phyloP scores from a whole-genome alignment of 2,329 filamentous ascomycete species.

The Diaporthe destruens region DNA sequence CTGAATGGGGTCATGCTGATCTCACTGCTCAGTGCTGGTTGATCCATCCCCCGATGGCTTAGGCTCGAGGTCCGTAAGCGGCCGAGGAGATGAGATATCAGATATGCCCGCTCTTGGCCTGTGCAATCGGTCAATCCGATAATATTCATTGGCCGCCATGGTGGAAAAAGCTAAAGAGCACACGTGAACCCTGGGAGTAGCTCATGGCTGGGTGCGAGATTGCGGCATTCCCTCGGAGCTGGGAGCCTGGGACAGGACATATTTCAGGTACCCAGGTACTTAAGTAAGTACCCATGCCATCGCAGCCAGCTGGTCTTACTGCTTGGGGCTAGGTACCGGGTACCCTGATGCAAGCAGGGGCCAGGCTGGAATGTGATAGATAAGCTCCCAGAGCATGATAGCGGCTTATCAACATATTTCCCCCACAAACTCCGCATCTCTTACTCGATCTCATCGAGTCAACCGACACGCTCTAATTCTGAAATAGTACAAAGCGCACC shows the following conservation, averaged over 20 bases:
- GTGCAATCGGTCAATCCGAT: constrained; percentile 21
- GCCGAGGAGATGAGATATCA: constrained; percentile 30
- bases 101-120: constrained; percentile 27
- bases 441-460: constrained; percentile 64
- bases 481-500: background rate
- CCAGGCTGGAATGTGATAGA: constrained; percentile 6
- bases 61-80: constrained; percentile 4
- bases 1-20: background rate
- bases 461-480: constrained; percentile 43
- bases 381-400: constrained; percentile 36
- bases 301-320: too few species aligned
- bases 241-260: background rate
- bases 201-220: constrained; percentile 9
- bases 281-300: background rate
- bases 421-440: constrained; percentile 42
- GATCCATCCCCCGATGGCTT: constrained; percentile 22
- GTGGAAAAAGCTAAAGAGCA: constrained; percentile 25
- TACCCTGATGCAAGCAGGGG: background rate
- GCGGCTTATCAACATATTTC: constrained; percentile 41
- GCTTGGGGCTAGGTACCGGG: background rate
- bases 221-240: constrained; percentile 16
- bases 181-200: constrained; percentile 21
- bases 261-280: constrained; percentile 4
- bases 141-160: constrained; percentile 13
- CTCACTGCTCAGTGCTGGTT: background rate